These are phyloP conservation scores for Didymella lethalis DNA, from an alignment of 2,329 filamentous ascomycete species.

Conservation along the genomic window DNA sequence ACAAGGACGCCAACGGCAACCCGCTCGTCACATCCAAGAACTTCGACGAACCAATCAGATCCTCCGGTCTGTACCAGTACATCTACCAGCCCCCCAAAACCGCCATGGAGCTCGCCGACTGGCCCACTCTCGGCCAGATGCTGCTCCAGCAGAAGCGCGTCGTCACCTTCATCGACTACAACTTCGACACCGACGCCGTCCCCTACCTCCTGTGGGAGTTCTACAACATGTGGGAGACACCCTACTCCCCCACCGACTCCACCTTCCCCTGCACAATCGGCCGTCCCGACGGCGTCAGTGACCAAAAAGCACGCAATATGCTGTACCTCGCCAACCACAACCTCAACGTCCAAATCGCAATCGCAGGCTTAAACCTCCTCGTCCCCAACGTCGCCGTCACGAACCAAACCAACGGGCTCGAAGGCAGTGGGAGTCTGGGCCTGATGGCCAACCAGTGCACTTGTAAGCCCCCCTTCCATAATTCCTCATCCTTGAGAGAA, in stretches of 20 bases:
- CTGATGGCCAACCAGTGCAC: constrained; percentile 44
- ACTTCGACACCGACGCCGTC: constrained; percentile 76
- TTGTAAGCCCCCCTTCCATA: constrained; percentile 32
- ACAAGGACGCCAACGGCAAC: constrained; percentile 39
- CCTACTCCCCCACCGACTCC: constrained; percentile 75
- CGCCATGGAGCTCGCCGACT: constrained; percentile 79
- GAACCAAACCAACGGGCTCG: constrained; percentile 47
- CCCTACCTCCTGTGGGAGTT: constrained; percentile 92
- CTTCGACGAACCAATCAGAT: constrained; percentile 74
- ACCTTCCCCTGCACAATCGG: constrained; percentile 81
- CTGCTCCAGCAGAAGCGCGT: constrained; percentile 49
- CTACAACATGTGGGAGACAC: constrained; percentile 89
- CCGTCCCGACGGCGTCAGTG: constrained; percentile 72
- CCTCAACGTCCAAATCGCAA: constrained; percentile 74
- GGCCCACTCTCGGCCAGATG: constrained; percentile 80
- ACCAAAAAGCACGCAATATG: constrained; percentile 62
- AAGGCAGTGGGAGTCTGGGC: constrained; percentile 46
- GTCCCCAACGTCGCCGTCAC: constrained; percentile 49
- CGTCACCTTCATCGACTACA: constrained; percentile 53
- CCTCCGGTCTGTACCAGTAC: constrained; percentile 75
- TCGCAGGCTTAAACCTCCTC: constrained; percentile 40
- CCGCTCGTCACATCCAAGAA: constrained; percentile 66
- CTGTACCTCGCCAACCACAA: constrained; percentile 94
- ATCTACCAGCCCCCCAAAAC: constrained; percentile 77
- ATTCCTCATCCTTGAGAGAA: neutral